Evolutionary conservation across 2,329 filamentous ascomycete genomes (phyloP).

Genomic region (Pyricularia sp.): DNA sequence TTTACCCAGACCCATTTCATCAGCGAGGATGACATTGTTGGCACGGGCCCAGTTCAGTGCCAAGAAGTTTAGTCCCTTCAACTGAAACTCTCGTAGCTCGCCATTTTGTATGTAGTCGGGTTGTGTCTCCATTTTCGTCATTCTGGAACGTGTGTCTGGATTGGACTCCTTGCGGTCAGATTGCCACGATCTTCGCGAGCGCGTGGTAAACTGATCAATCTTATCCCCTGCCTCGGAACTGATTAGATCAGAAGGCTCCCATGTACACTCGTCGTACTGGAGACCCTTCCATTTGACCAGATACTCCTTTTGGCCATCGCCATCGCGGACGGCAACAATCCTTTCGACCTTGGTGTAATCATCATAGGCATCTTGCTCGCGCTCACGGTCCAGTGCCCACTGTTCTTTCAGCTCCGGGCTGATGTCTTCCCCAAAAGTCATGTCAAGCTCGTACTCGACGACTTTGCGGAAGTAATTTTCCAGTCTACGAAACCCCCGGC

Average conservation of each 20-base stretch:
- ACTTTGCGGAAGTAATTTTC: slow-evolving; percentile 90
- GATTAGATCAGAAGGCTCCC: slow-evolving; percentile 63
- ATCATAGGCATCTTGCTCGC: slow-evolving; percentile 73
- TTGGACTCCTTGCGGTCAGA: slow-evolving; percentile 72
- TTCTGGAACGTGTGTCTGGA: slow-evolving; percentile 59
- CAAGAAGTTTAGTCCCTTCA: slow-evolving; percentile 88
- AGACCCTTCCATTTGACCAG: slow-evolving; percentile 95
- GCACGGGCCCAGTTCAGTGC: slow-evolving; percentile 90
- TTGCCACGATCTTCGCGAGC: slow-evolving; percentile 64
- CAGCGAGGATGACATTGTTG: slow-evolving; percentile 92
- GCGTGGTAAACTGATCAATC: slow-evolving; percentile 83
- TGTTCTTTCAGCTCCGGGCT: slow-evolving; percentile 81
- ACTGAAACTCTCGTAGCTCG: slow-evolving; percentile 81
- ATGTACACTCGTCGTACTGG: slow-evolving; percentile 87
- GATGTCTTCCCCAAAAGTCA: slow-evolving; percentile 60
- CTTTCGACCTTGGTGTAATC: slow-evolving; percentile 90
- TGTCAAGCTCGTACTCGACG: slow-evolving; percentile 65
- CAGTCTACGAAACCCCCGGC: slow-evolving; percentile 73
- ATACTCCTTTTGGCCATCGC: slow-evolving; percentile 74
- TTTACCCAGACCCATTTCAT: slow-evolving; percentile 98
- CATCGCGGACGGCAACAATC: slow-evolving; percentile 71
- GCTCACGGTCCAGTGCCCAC: slow-evolving; percentile 88
- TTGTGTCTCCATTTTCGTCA: slow-evolving; percentile 62
- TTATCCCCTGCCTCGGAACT: slow-evolving; percentile 70
- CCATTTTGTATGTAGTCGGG: slow-evolving; percentile 76